A percentile compares a stretch with the other conserved stretches of the same genome.
These are phyloP conservation scores for Eucalyptus sideroxylon DNA, from an alignment of 345 rosid genomes.

Conservation along the genomic window DNA sequence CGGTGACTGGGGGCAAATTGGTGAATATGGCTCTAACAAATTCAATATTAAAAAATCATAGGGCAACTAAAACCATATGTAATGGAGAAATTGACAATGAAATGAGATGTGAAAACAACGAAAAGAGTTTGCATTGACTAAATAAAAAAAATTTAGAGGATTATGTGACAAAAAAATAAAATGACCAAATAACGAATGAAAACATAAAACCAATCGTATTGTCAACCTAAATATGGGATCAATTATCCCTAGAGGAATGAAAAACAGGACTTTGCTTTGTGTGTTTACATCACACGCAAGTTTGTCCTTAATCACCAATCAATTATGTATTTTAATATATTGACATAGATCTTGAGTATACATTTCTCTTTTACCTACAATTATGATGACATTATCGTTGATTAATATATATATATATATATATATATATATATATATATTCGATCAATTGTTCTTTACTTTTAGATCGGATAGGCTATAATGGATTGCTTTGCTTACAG, in stretches of 20 bases:
- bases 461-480: background rate
- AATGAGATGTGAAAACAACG: background rate
- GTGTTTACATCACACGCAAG: background rate
- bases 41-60: background rate
- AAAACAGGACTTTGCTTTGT: background rate
- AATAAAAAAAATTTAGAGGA: too few species aligned
- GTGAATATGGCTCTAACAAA: background rate
- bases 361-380: background rate
- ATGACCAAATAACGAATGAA: background rate
- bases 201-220: accelerated
- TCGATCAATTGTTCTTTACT: background rate
- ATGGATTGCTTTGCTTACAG: background rate
- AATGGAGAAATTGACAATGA: background rate
- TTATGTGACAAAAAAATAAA: background rate
- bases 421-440: background rate
- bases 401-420: background rate
- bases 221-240: background rate
- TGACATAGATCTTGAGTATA: background rate
- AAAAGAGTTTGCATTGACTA: background rate
- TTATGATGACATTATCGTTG: background rate
- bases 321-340: background rate
- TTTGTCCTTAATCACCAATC: background rate
- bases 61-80: background rate
- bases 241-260: background rate
- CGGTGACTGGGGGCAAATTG: background rate